Conservation (phyloP, 208 protist genomes). For the Strigomonas culicis region DNA sequence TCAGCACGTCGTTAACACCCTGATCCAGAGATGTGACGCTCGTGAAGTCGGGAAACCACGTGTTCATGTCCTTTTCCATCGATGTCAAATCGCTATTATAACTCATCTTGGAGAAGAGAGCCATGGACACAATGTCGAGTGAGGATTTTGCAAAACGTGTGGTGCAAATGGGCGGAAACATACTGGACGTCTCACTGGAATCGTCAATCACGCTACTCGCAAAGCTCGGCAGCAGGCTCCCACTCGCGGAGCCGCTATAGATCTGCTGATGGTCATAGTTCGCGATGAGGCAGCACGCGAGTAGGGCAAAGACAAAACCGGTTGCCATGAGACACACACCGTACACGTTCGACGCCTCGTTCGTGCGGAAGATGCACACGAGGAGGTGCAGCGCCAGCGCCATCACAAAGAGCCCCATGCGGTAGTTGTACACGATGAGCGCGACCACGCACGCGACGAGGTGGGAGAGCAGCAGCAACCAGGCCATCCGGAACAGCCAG, state of each 20-base stretch:
- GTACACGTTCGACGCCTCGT: constrained; percentile 37
- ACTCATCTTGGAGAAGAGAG: constrained; percentile 57
- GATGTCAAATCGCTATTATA: constrained; percentile 25
- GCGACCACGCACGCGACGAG: constrained; percentile 41
- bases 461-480: constrained; percentile 38
- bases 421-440: constrained; percentile 40
- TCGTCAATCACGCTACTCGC: neutral
- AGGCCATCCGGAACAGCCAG: constrained; percentile 46
- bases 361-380: constrained; percentile 40
- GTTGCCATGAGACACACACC: constrained; percentile 35
- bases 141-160: constrained; percentile 15
- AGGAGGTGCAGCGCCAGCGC: constrained; percentile 46
- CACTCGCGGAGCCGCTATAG: constrained; percentile 31
- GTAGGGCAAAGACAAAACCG: constrained; percentile 23
- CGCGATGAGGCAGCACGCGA: constrained; percentile 50
- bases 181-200: neutral
- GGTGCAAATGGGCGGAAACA: constrained; percentile 23
- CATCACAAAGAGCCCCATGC: constrained; percentile 52
- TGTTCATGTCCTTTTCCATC: constrained; percentile 32
- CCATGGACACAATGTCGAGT: constrained; percentile 51
- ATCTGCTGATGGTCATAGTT: constrained; percentile 18
- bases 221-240: neutral
- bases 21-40: constrained; percentile 9
- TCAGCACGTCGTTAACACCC: constrained; percentile 16
- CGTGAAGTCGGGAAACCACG: constrained; percentile 53